Base-by-base conservation (phyloP, 257 asterid genomes). In the Anisodus tanguticus region DNA sequence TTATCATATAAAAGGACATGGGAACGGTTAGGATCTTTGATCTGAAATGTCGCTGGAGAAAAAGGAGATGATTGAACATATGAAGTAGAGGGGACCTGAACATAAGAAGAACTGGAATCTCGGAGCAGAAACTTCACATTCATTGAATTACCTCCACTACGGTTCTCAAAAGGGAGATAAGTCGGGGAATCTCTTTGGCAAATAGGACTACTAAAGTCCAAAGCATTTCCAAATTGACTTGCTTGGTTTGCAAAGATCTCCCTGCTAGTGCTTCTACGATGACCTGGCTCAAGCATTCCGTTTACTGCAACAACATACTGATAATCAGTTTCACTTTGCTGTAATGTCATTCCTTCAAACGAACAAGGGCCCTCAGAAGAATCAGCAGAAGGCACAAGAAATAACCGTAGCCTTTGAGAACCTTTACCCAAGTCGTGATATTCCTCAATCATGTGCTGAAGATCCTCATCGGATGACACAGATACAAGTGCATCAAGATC, bases 401-500 rank as follows among this genome's bases (percentile, higher is more conserved):
- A 96, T 26, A 94, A 79, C 74, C 97, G 89, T n/a, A 94, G 83
- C 83, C 97, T 89, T 84, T 92, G 95, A 12, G 95, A 93, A 82
- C 79, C 84, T 87, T 88, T 91, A 82, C 91, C 96, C 82, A 92
- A 84, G 71, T 94, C 98, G 62, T 92, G 91, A 82, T 91, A 94
- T 76, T 96, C 99, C 79, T 96, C 99, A 15, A 93, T 92, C 99
- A 96, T 91, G 84, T 92, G 95, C 74, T 90, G 95, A 81, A 96
- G 97, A 90, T 96, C 99, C 89, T 94, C 97, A 80, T 92, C 95
- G 31, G 95, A 94, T 49, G 97, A 89, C 58, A 96, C 97, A 0
- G 99, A 92, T 84, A 96, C 89, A 55, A 96, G 94, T 8, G 97
- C 94, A 79, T 96, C 99, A 82, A 96, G 91, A 84, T 96, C 99